phyloP scores from a whole-genome alignment of 331 rosid genomes.

The Acacia concinna region DNA sequence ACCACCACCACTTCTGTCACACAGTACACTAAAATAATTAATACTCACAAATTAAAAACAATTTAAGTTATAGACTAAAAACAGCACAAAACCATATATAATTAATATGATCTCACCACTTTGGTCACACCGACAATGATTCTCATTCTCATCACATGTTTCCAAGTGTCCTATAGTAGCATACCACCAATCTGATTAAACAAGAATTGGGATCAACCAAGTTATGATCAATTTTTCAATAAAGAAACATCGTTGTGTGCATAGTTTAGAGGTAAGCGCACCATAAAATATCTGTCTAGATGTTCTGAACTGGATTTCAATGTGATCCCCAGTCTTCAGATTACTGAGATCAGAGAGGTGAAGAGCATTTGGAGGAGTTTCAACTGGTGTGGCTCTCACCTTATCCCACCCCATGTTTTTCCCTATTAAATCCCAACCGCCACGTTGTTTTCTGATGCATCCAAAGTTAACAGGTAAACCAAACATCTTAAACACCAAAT shows the following conservation, averaged over 20 bases:
- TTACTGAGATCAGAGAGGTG: constrained; percentile 47
- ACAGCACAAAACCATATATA: background rate
- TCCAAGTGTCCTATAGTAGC: background rate
- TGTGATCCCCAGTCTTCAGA: constrained; percentile 65
- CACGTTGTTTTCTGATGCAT: constrained; percentile 50
- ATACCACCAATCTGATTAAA: background rate
- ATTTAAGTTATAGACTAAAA: background rate
- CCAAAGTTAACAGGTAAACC: background rate
- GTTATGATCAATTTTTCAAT: background rate
- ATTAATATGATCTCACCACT: background rate
- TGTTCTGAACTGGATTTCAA: constrained; percentile 73
- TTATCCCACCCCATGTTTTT: constrained; percentile 57
- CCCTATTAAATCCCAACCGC: constrained; percentile 50
- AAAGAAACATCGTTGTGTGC: background rate
- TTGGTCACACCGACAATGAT: background rate
- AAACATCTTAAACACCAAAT: background rate
- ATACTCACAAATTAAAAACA: too few relatives aligned
- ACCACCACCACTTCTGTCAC: constrained; percentile 44
- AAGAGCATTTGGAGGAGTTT: constrained; percentile 43
- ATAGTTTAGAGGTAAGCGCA: background rate
- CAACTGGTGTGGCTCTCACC: constrained; percentile 52
- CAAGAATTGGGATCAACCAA: background rate
- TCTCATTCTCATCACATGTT: constrained; percentile 3
- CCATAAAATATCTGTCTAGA: constrained; percentile 52
- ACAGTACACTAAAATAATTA: background rate